Percentiles rank a stretch among this genome's conserved stretches.
These are phyloP conservation scores for Scytalidium lignicola DNA, from an alignment of 2,329 filamentous ascomycete species.

Conservation along the genomic window DNA sequence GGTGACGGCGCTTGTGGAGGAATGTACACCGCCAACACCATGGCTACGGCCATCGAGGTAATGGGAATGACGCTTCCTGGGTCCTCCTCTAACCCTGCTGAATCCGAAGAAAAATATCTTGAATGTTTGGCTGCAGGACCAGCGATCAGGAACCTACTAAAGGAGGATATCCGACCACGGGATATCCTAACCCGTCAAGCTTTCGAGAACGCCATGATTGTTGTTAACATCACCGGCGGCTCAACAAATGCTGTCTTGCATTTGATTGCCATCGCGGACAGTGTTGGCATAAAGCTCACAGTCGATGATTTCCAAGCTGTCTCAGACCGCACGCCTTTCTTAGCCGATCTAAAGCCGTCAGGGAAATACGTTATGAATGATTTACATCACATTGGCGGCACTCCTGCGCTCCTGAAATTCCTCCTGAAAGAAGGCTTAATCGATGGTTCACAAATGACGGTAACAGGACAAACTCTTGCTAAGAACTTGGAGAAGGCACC, in stretches of 20 bases:
- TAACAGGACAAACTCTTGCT: constrained; percentile 53
- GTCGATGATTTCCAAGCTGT: constrained; percentile 84
- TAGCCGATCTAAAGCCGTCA: constrained; percentile 79
- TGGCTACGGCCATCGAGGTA: constrained; percentile 69
- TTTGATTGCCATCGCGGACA: constrained; percentile 77
- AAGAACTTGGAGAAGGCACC: constrained; percentile 54
- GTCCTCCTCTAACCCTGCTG: constrained; percentile 74
- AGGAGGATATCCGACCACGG: constrained; percentile 69
- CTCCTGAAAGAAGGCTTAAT: constrained; percentile 53
- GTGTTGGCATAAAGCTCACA: constrained; percentile 74
- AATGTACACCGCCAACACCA: constrained; percentile 77
- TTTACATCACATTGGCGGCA: constrained; percentile 51
- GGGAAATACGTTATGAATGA: constrained; percentile 59
- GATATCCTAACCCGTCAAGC: constrained; percentile 77
- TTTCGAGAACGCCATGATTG: constrained; percentile 80
- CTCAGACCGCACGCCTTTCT: constrained; percentile 71
- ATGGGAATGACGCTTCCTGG: constrained; percentile 78
- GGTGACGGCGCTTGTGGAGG: constrained; percentile 80
- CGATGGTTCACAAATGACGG: constrained; percentile 54
- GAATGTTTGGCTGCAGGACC: constrained; percentile 69
- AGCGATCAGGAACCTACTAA: constrained; percentile 69
- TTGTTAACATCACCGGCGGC: constrained; percentile 77
- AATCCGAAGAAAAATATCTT: constrained; percentile 63
- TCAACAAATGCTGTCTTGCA: constrained; percentile 85
- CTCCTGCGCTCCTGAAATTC: constrained; percentile 52